Conservation (phyloP, 2,329 filamentous ascomycete genomes). For the Neopestalotiopsis rosae region DNA sequence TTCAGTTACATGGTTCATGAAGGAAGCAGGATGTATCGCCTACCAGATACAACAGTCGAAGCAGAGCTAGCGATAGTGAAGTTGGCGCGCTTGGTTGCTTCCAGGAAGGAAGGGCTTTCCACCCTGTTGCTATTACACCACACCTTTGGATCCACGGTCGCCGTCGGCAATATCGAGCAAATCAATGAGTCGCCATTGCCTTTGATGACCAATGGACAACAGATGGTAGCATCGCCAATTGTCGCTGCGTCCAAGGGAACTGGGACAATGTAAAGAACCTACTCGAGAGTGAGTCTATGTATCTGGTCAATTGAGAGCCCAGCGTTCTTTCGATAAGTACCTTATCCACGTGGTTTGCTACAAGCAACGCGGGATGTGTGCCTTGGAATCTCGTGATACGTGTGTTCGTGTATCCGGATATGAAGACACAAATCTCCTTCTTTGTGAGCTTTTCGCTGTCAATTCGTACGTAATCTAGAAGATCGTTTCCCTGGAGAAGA, state of each 20-base stretch:
- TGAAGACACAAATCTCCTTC: slow-evolving; percentile 28
- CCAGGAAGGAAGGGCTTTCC: slow-evolving; percentile 13
- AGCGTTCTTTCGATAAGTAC: slow-evolving; percentile 20
- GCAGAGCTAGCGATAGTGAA: not conserved
- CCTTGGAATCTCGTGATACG: slow-evolving; percentile 25
- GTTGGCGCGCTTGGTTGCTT: not conserved
- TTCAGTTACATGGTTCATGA: too few relatives aligned
- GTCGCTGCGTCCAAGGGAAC: slow-evolving; percentile 32
- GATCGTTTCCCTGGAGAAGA: slow-evolving; percentile 21
- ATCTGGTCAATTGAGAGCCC: too few relatives aligned
- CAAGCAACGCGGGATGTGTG: slow-evolving; percentile 25
- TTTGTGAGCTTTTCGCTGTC: slow-evolving; percentile 18
- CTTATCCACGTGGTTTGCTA: slow-evolving; percentile 25
- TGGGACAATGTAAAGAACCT: slow-evolving; percentile 33
- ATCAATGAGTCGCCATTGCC: slow-evolving; percentile 27
- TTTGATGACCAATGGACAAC: slow-evolving; percentile 30
- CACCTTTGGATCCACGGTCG: slow-evolving; percentile 27
- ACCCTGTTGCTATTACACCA: slow-evolving; percentile 23
- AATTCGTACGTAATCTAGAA: slow-evolving; percentile 28
- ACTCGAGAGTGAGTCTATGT: not conserved
- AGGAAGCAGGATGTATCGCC: too few relatives aligned
- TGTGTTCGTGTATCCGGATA: slow-evolving; percentile 29
- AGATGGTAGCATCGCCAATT: slow-evolving; percentile 31
- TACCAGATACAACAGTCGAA: not conserved
- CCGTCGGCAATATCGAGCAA: slow-evolving; percentile 31